These are phyloP conservation scores for Kurtzmaniella natalensis DNA, from an alignment of 1,139 yeast species.

Conservation along the genomic window DNA sequence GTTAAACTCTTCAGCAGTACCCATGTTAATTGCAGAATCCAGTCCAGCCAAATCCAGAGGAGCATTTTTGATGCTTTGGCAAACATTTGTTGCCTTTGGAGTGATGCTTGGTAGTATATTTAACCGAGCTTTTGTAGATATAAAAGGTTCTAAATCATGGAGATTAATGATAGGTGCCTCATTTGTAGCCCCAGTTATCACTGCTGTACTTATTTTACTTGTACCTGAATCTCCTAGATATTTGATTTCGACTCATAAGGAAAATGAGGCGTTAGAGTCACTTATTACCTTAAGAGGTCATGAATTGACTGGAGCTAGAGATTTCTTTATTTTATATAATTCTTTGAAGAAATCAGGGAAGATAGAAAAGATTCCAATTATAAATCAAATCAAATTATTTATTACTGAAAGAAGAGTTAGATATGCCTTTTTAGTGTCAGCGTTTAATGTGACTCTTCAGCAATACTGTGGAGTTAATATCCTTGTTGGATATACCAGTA, in stretches of 20 bases:
- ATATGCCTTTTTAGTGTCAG: conserved; percentile 8
- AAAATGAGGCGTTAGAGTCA: conserved; percentile 5
- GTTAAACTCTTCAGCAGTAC: conserved; percentile 23
- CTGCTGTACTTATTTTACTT: conserved; percentile 9
- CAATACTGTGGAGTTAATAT: conserved; percentile 10
- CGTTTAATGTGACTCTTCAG: conserved; percentile 5
- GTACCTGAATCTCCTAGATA: conserved; percentile 12
- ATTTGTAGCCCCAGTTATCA: conserved; percentile 21
- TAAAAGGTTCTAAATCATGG: conserved; percentile 34
- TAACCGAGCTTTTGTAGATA: conserved; percentile 34
- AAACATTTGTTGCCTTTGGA: conserved; percentile 32
- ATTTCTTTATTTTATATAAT: conserved; percentile 5
- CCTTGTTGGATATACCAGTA: conserved; percentile 9
- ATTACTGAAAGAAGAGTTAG: conserved; percentile 4
- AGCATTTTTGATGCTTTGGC: conserved; percentile 33
- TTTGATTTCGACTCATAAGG: conserved; percentile 3
- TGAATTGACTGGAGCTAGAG: conserved; percentile 5
- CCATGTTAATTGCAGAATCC: conserved; percentile 18
- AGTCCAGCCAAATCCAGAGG: conserved; percentile 17
- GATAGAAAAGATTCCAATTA: conserved; percentile 3
- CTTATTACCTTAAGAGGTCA: conserved; percentile 4
- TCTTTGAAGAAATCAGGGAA: conserved; percentile 4
- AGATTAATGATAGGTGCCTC: conserved; percentile 33
- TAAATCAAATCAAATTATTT: conserved; percentile 2
- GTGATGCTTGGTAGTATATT: conserved; percentile 29